Conservation (phyloP, 2,329 filamentous ascomycete genomes). For the Colletotrichum paranaense region DNA sequence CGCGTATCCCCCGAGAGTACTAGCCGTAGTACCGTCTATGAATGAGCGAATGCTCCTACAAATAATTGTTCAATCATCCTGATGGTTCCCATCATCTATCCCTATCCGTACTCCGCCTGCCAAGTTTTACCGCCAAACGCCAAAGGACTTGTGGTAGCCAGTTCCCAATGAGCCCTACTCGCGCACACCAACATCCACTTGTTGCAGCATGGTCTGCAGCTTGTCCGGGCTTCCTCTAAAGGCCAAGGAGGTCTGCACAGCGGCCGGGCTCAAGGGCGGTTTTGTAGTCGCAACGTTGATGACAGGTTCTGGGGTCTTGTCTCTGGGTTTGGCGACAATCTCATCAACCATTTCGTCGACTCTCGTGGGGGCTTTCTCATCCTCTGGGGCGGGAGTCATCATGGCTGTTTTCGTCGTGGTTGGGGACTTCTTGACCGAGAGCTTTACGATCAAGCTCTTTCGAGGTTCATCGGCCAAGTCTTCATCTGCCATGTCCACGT, state of each 20-base stretch:
- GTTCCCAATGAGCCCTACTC: slow-evolving; percentile 38
- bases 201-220: slow-evolving; percentile 47
- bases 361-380: not conserved
- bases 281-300: slow-evolving; percentile 29
- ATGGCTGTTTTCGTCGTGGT: slow-evolving; percentile 34
- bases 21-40: slow-evolving; percentile 24
- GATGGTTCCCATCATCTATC: slow-evolving; percentile 25
- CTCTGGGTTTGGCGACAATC: slow-evolving; percentile 18
- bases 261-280: slow-evolving; percentile 44
- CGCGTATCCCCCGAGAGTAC: not conserved
- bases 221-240: slow-evolving; percentile 74
- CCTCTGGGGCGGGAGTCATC: slow-evolving; percentile 21
- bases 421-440: slow-evolving; percentile 63
- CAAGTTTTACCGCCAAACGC: slow-evolving; percentile 28
- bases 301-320: slow-evolving; percentile 33
- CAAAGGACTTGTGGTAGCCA: slow-evolving; percentile 4
- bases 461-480: slow-evolving; percentile 57
- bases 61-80: not conserved
- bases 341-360: slow-evolving; percentile 11
- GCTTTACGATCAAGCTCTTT: slow-evolving; percentile 79
- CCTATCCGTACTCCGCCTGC: slow-evolving; percentile 28
- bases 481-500: slow-evolving; percentile 66
- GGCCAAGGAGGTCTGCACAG: slow-evolving; percentile 60
- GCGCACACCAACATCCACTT: slow-evolving; percentile 45
- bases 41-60: slow-evolving; percentile 21